Evolutionary conservation across 495 filamentous ascomycete species (phyloP).

Genomic region (Lasiosphaeris hirsuta): DNA sequence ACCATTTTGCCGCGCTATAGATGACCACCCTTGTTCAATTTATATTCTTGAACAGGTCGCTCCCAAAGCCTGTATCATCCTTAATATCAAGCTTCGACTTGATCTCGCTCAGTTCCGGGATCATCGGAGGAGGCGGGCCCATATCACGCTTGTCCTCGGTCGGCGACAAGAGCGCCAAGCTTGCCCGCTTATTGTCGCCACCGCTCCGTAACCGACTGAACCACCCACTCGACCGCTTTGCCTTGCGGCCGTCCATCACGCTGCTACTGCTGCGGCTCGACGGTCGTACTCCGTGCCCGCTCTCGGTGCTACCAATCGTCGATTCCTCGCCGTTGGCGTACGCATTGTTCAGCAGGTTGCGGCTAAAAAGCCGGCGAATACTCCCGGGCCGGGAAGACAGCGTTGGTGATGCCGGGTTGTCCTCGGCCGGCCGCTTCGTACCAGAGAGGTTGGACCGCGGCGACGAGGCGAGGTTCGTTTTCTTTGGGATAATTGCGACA

Average conservation of each 20-base stretch:
- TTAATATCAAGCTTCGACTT: slow-evolving; percentile 43
- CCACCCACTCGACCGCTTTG: slow-evolving; percentile 49
- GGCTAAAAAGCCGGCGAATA: slow-evolving; percentile 46
- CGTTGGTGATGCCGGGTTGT: slow-evolving; percentile 43
- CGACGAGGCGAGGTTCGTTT: slow-evolving; percentile 22
- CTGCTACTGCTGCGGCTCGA: slow-evolving; percentile 35
- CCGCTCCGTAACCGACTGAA: slow-evolving; percentile 42
- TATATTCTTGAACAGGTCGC: slow-evolving; percentile 60
- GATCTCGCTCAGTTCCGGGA: slow-evolving; percentile 55
- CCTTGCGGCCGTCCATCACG: slow-evolving; percentile 38
- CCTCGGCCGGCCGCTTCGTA: slow-evolving; percentile 40
- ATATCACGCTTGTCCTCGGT: slow-evolving; percentile 37
- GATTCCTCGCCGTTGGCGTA: slow-evolving; percentile 37
- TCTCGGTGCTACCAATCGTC: background rate
- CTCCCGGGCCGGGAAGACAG: slow-evolving; percentile 41
- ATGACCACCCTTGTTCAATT: slow-evolving; percentile 22
- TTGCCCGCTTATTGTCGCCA: slow-evolving; percentile 32
- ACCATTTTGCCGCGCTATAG: background rate
- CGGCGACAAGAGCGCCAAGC: slow-evolving; percentile 17
- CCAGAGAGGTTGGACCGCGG: slow-evolving; percentile 30
- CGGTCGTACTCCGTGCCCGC: slow-evolving; percentile 29
- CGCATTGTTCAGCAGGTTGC: slow-evolving; percentile 42
- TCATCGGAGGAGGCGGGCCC: slow-evolving; percentile 55
- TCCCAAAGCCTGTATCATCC: slow-evolving; percentile 44
- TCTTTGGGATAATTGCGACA: background rate